Base-by-base conservation (phyloP, 305 asterid genomes). In the Fraxinus nigra region DNA sequence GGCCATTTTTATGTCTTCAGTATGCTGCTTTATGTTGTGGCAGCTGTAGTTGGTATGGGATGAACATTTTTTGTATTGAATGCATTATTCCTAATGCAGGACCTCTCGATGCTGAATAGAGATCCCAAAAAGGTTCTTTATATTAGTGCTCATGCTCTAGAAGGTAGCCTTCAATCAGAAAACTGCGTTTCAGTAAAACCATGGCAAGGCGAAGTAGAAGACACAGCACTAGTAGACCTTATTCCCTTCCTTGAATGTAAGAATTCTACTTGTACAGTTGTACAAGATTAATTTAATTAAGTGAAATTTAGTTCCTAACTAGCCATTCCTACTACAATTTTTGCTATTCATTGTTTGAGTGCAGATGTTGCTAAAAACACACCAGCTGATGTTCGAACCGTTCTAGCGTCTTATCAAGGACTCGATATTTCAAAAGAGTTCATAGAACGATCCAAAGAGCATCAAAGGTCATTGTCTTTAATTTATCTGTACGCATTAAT, bases 161-260 rank as follows among this genome's bases (percentile, higher is more conserved):
- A 95, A 82, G 89, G 85, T 85, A 89, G 93, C 79, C 98, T 95
- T 83, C 99, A 95, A 85, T 90, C 92, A 74, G 98, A 95, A 81
- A 95, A 94, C 77, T 85, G 88, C 79, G 80, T 94, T 79, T 89
- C 89, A 77, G 65, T 95, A 86, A 94, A 93, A 87, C 85, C 89
- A 76, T 95, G 95, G 96, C 86, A 85, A 85, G 97, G 99, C 56
- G 97, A 94, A 86, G 82, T 84, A 10, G 97, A 94, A 0, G 99
- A 94, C 82, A 93, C 99, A 22, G 86, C 88, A 61, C 98, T 95
- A 77, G 14, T 95, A 84, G 97, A 95, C 90, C 95, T 94, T 43
- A 92, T 94, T 78, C 97, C 97, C 2, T 95, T 95, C 85, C 93
- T 95, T 78, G 99, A 95, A 86, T 95, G 99, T 93, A 85, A 90